Evolutionary conservation across 148 eudicot species (phyloP).

Genomic region (Fallopia convolvulus): DNA sequence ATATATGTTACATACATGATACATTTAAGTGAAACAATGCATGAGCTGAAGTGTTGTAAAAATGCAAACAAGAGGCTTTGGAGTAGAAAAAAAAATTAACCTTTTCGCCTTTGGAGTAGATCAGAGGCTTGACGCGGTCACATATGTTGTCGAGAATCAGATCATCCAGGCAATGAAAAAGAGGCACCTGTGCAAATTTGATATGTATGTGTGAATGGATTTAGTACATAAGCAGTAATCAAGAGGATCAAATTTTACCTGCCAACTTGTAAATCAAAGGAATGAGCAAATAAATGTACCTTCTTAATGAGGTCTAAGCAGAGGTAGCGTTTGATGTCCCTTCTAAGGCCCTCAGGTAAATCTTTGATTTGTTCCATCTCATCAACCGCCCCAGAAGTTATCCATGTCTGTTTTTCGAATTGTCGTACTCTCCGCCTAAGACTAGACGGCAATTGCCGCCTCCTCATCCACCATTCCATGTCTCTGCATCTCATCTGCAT

Average conservation of each 20-base stretch:
- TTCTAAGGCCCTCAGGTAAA: constrained; percentile 87
- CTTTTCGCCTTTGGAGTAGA: constrained; percentile 79
- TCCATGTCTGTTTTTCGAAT: constrained; percentile 72
- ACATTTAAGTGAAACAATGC: background rate
- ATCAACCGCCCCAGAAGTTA: constrained; percentile 65
- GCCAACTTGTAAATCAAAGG: too few relatives aligned
- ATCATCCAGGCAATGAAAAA: constrained; percentile 72
- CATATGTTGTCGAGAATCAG: constrained; percentile 90
- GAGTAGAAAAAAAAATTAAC: constrained; percentile 15
- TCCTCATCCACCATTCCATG: constrained; percentile 95
- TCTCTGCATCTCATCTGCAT: constrained; percentile 75
- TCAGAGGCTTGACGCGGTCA: constrained; percentile 74
- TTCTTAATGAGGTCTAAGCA: constrained; percentile 76
- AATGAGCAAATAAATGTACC: constrained; percentile 22
- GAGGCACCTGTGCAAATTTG: constrained; percentile 44
- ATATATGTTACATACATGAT: background rate
- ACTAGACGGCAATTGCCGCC: constrained; percentile 68
- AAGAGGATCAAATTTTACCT: too few relatives aligned
- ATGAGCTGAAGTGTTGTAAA: background rate
- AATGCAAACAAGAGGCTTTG: background rate
- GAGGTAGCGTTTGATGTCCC: constrained; percentile 84
- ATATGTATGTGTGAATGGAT: background rate
- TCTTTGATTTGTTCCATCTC: constrained; percentile 84
- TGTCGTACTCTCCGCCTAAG: constrained; percentile 70
- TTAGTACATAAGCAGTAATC: background rate